A percentile compares a stretch with the other conserved stretches of the same genome.
phyloP scores from a whole-genome alignment of 306 rosid species.

The Fagus sylvatica region DNA sequence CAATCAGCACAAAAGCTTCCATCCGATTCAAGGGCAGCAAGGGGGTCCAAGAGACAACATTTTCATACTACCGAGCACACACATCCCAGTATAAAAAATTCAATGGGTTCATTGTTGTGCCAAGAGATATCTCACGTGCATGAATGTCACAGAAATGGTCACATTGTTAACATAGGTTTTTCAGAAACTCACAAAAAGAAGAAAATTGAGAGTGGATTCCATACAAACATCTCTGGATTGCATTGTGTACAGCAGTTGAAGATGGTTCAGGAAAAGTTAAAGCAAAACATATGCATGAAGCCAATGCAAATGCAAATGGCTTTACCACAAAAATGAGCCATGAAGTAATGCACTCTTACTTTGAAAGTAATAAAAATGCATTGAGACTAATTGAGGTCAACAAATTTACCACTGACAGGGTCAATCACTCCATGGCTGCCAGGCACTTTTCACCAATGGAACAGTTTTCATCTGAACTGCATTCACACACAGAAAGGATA shows the following conservation, averaged over 20 bases:
- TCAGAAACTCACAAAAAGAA: slow-evolving; percentile 42
- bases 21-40: slow-evolving; percentile 40
- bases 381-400: slow-evolving; percentile 25
- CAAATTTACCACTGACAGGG: slow-evolving; percentile 25
- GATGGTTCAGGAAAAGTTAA: slow-evolving; percentile 29
- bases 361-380: slow-evolving; percentile 29
- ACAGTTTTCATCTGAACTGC: slow-evolving; percentile 26
- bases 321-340: slow-evolving; percentile 27
- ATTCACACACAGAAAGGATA: slow-evolving; percentile 21
- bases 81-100: slow-evolving; percentile 26
- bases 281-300: slow-evolving; percentile 19
- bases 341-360: slow-evolving; percentile 30
- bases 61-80: slow-evolving; percentile 30
- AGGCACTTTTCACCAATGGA: slow-evolving; percentile 28
- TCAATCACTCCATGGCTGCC: slow-evolving; percentile 32
- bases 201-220: slow-evolving; percentile 38
- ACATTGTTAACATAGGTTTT: slow-evolving; percentile 25
- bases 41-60: slow-evolving; percentile 51
- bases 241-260: slow-evolving; percentile 28
- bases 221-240: slow-evolving; percentile 33
- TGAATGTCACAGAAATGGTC: slow-evolving; percentile 34
- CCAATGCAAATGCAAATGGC: slow-evolving; percentile 17
- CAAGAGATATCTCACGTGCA: slow-evolving; percentile 40
- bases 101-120: slow-evolving; percentile 34
- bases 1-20: slow-evolving; percentile 32